Conservation (phyloP, 2,329 filamentous ascomycete genomes). For the Monosporascus cannonballus region DNA sequence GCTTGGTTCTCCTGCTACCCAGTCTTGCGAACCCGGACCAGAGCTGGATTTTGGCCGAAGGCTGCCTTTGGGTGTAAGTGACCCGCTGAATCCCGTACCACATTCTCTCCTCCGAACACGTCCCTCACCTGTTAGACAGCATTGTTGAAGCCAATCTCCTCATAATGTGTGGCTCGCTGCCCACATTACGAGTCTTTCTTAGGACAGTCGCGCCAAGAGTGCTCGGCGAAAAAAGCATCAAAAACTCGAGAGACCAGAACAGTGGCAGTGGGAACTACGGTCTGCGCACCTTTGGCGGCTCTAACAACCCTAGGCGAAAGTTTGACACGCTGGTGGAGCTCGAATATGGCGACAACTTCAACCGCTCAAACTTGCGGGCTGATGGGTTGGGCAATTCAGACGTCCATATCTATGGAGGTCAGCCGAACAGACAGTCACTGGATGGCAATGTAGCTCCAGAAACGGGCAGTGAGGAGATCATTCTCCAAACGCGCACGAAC, state of each 20-base stretch:
- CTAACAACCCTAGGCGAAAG: background rate
- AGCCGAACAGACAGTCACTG: background rate
- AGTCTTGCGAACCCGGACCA: constrained; percentile 1
- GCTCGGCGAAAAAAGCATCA: background rate
- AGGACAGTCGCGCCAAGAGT: background rate
- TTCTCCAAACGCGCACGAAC: constrained; percentile 1
- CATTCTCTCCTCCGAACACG: background rate
- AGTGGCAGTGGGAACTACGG: background rate
- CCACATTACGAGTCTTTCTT: constrained; percentile 4
- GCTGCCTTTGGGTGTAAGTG: constrained; percentile 7
- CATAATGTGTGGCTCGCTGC: constrained; percentile 7
- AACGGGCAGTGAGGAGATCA: constrained; percentile 1
- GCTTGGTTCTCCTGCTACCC: constrained; percentile 3
- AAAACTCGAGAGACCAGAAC: background rate
- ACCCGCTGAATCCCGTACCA: background rate
- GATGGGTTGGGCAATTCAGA: background rate
- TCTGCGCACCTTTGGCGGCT: constrained; percentile 4
- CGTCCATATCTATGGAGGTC: background rate
- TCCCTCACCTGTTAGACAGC: background rate
- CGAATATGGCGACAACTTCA: constrained; percentile 1
- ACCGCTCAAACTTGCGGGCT: background rate
- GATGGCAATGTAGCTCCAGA: background rate
- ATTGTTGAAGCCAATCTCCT: constrained; percentile 7
- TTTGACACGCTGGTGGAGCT: constrained; percentile 4
- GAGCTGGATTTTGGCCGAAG: constrained; percentile 4